These are phyloP conservation scores for Adansonia gregorii DNA, from an alignment of 441 rosid genomes.

Conservation along the genomic window DNA sequence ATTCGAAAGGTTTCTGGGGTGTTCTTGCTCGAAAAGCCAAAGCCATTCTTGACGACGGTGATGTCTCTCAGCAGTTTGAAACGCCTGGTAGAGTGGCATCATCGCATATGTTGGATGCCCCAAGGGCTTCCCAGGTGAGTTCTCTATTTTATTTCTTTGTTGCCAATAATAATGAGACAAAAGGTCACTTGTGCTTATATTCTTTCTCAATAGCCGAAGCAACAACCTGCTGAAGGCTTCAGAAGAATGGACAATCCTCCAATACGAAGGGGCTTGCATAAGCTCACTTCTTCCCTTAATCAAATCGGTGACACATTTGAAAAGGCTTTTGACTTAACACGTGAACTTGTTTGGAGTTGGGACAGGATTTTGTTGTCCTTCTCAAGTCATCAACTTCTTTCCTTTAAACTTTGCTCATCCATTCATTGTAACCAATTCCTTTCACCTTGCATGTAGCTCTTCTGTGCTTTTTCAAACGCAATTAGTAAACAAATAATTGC, in stretches of 20 bases:
- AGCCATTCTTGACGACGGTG: slow-evolving; percentile 87
- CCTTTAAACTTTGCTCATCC: not conserved
- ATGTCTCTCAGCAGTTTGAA: slow-evolving; percentile 42
- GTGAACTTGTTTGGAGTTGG: not conserved
- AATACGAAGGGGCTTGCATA: slow-evolving; percentile 69
- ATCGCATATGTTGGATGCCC: slow-evolving; percentile 43
- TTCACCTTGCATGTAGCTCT: not conserved
- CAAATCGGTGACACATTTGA: slow-evolving; percentile 87
- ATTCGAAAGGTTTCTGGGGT: slow-evolving; percentile 89
- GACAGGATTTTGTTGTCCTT: not conserved
- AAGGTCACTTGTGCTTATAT: not conserved
- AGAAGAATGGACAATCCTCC: slow-evolving; percentile 75
- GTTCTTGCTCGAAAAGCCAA: slow-evolving; percentile 93
- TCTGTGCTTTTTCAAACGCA: not conserved
- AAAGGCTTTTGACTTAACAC: slow-evolving; percentile 75
- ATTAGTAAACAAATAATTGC: not conserved
- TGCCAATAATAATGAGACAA: not conserved
- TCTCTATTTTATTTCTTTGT: slow-evolving; percentile 21
- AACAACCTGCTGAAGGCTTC: slow-evolving; percentile 36
- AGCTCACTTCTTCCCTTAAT: slow-evolving; percentile 70
- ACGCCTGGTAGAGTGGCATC: slow-evolving; percentile 35
- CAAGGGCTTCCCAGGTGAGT: slow-evolving; percentile 56
- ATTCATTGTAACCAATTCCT: not conserved
- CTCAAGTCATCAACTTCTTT: not conserved
- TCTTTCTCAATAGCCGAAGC: slow-evolving; percentile 32